Percentiles rank a stretch among this genome's conserved stretches.
Conservation (phyloP, 805 yeast genomes). For the Saturnispora saitoi region DNA sequence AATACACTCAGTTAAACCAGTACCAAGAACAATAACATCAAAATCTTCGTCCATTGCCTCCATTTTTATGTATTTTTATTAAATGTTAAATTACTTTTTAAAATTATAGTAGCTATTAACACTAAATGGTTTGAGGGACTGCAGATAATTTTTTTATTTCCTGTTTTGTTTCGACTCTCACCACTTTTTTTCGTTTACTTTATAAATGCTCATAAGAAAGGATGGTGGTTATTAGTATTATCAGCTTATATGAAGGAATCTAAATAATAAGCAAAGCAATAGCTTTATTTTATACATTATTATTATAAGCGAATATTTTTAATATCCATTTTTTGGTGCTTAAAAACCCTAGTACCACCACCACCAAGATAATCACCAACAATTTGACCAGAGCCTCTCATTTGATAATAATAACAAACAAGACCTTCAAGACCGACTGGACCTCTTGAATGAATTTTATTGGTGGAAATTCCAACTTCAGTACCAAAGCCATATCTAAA, state of each 20-base stretch:
- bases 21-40: slow-evolving; percentile 93
- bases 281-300: background rate
- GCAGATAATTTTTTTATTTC: too few species aligned
- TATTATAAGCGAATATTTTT: slow-evolving; percentile 18
- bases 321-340: slow-evolving; percentile 55
- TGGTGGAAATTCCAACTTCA: slow-evolving; percentile 95
- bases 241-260: too few species aligned
- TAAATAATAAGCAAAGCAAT: too few species aligned
- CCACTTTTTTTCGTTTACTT: too few species aligned
- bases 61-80: background rate
- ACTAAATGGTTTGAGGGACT: too few species aligned
- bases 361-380: slow-evolving; percentile 90
- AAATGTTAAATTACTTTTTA: background rate
- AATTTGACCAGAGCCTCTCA: slow-evolving; percentile 87
- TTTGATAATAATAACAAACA: slow-evolving; percentile 89
- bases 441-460: slow-evolving; percentile 96
- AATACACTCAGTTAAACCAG: slow-evolving; percentile 93
- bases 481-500: slow-evolving; percentile 98
- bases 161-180: too few species aligned
- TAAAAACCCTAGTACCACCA: slow-evolving; percentile 74
- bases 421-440: slow-evolving; percentile 98
- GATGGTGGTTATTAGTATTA: too few species aligned
- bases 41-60: slow-evolving; percentile 80
- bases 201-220: too few species aligned
- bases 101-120: background rate